phyloP scores from a whole-genome alignment of 805 yeast genomes.

The Sugiyamaella valdiviana region DNA sequence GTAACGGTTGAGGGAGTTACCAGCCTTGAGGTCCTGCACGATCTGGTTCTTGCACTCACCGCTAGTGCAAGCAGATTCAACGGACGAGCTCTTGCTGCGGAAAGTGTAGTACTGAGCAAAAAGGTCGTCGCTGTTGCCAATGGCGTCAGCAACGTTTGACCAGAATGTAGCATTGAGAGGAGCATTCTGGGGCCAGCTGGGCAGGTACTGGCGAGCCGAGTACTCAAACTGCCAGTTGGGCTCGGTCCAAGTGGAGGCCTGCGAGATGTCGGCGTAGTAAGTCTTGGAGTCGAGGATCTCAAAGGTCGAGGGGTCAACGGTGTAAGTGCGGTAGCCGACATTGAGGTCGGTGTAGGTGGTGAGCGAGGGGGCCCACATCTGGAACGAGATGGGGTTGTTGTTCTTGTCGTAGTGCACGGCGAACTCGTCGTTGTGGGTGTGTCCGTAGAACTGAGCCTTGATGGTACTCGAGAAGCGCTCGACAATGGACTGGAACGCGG shows the following conservation, averaged over 20 bases:
- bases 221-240: slow-evolving; percentile 61
- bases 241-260: slow-evolving; percentile 19
- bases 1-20: background rate
- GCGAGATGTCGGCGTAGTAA: slow-evolving; percentile 39
- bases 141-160: slow-evolving; percentile 46
- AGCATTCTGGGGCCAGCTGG: slow-evolving; percentile 48
- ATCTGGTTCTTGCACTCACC: slow-evolving; percentile 1
- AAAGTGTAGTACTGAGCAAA: background rate
- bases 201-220: slow-evolving; percentile 46
- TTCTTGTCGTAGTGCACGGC: slow-evolving; percentile 48
- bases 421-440: slow-evolving; percentile 66
- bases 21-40: slow-evolving; percentile 1
- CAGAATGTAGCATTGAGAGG: slow-evolving; percentile 63
- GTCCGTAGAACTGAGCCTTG: slow-evolving; percentile 66
- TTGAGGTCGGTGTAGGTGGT: slow-evolving; percentile 55
- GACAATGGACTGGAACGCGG: slow-evolving; percentile 49
- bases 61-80: background rate
- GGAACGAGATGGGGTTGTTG: slow-evolving; percentile 47
- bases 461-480: slow-evolving; percentile 62
- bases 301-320: slow-evolving; percentile 55
- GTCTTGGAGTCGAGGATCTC: slow-evolving; percentile 52
- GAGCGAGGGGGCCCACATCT: slow-evolving; percentile 61
- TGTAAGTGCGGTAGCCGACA: slow-evolving; percentile 69
- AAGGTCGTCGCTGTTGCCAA: background rate
- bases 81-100: slow-evolving; percentile 3